phyloP scores from a whole-genome alignment of 2,329 filamentous ascomycete species.

The Zasmidium angulare region DNA sequence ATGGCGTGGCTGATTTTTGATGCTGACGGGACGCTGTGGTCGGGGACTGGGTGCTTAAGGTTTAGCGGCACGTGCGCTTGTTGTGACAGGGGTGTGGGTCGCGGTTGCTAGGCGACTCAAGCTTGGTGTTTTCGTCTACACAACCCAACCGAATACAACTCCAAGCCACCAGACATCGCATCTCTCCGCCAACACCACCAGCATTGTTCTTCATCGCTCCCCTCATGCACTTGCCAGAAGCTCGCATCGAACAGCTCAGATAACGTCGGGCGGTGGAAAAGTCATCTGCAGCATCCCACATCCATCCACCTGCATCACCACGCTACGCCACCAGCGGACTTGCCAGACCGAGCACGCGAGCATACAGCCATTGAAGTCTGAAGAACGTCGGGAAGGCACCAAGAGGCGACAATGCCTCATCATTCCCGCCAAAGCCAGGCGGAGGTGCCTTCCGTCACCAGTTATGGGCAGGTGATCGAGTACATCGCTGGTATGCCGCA shows the following conservation, averaged over 20 bases:
- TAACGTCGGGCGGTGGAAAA: slow-evolving; percentile 1
- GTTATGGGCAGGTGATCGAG: slow-evolving; percentile 87
- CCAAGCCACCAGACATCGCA: background rate
- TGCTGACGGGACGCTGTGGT: background rate
- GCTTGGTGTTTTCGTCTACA: background rate
- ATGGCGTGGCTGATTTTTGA: background rate
- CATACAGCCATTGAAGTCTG: background rate
- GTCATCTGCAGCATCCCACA: background rate
- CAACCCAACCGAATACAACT: background rate
- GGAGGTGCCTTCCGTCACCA: slow-evolving; percentile 43
- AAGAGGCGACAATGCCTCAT: slow-evolving; percentile 30
- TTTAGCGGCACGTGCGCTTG: background rate
- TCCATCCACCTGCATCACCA: background rate
- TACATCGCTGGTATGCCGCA: slow-evolving; percentile 81
- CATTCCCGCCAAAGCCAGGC: slow-evolving; percentile 26
- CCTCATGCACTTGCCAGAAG: slow-evolving; percentile 4
- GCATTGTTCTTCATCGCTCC: background rate
- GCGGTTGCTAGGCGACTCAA: background rate
- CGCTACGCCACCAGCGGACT: background rate
- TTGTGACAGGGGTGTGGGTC: background rate
- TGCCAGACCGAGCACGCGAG: slow-evolving; percentile 3
- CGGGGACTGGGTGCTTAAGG: too few species aligned
- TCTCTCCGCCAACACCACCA: background rate
- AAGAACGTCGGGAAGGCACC: slow-evolving; percentile 1
- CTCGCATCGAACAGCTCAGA: background rate